Base-by-base conservation (phyloP, 2,329 filamentous ascomycete genomes). In the Clonostachys rhizophaga region DNA sequence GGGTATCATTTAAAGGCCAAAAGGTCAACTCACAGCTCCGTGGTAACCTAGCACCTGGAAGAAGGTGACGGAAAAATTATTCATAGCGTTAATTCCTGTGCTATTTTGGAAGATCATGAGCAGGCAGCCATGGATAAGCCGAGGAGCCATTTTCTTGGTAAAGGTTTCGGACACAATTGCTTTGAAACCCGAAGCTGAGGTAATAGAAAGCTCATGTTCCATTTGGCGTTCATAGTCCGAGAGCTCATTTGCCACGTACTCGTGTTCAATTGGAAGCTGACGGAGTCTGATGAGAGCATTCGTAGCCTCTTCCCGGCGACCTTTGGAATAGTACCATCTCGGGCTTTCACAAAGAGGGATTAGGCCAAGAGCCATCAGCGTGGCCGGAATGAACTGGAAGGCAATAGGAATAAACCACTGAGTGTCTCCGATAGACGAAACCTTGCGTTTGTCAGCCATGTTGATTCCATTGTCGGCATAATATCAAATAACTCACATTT, bases 121-220 rank as follows among this genome's bases (percentile, higher is more conserved):
- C 4, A 30, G 24, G 24, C 24, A 30, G 24, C 24, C 24, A 10
- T 30, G 24, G 24, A 30, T 30, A 9, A 30, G 24, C 7, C 24
- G 24, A 30, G 24, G 24, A 30, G 24, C 24, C 24, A 30, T 30
- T 30, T 30, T 30, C 24, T 30, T 30, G 24, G 24, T 30, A 30
- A 30, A 30, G 24, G 24, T 30, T 30, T 30, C 24, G 9, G 24
- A 30, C 24, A 30, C 24, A 30, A 30, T 30, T 30, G 24, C 24
- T 30, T 30, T 30, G 24, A 30, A 30, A 61, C 55, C 1, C 6
- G 58, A 51, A 6, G 56, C 62, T 34, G 56, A 62, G 34, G 54
- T 55, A 45, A 81, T 75, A 18, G 78, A 69, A n/a, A 84, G 79
- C 13, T 82, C 81, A 2, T 68, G 63, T 37, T 74, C 72, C 51